A percentile compares a stretch with the other conserved stretches of the same genome.
Evolutionary conservation across 2,329 filamentous ascomycete genomes (phyloP).

Genomic region (Fusarium sp.): DNA sequence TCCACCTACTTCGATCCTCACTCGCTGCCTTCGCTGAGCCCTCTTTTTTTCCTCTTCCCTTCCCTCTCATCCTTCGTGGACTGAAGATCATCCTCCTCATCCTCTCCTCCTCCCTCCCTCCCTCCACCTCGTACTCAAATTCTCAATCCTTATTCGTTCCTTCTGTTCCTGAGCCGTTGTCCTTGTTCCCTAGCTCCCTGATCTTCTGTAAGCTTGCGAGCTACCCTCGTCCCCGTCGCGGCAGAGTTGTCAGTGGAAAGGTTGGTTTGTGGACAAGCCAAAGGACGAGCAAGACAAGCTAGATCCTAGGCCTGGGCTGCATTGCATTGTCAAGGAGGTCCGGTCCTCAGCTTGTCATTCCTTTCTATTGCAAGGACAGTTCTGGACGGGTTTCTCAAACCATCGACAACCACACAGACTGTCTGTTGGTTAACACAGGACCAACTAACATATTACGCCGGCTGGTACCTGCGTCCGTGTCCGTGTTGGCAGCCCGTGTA

Average conservation of each 20-base stretch:
- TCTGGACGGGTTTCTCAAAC: slow-evolving; percentile 12
- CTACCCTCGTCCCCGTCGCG: slow-evolving; percentile 26
- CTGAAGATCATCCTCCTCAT: slow-evolving; percentile 24
- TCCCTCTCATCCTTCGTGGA: slow-evolving; percentile 35
- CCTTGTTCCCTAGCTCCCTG: slow-evolving; percentile 29
- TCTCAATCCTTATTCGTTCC: neutral
- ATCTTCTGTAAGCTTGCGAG: slow-evolving; percentile 16
- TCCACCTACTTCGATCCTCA: slow-evolving; percentile 37
- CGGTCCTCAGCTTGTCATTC: slow-evolving; percentile 21
- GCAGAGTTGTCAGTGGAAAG: slow-evolving; percentile 23
- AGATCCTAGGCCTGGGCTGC: slow-evolving; percentile 13
- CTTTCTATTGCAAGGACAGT: slow-evolving; percentile 25
- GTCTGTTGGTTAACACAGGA: slow-evolving; percentile 14
- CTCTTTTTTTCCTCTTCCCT: slow-evolving; percentile 30
- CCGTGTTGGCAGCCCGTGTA: slow-evolving; percentile 5
- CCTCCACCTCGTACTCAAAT: neutral
- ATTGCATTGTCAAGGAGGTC: neutral
- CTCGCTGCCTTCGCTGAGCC: slow-evolving; percentile 38
- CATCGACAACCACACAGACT: slow-evolving; percentile 19
- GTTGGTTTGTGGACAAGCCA: slow-evolving; percentile 2
- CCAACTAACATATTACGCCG: slow-evolving; percentile 22
- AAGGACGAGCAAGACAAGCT: slow-evolving; percentile 10
- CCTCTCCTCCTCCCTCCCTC: slow-evolving; percentile 11
- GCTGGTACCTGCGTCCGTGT: slow-evolving; percentile 38
- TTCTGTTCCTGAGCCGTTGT: slow-evolving; percentile 30